These are phyloP conservation scores for Isoetes engelmannii DNA, from an alignment of 83 land plant species.

Conservation along the genomic window DNA sequence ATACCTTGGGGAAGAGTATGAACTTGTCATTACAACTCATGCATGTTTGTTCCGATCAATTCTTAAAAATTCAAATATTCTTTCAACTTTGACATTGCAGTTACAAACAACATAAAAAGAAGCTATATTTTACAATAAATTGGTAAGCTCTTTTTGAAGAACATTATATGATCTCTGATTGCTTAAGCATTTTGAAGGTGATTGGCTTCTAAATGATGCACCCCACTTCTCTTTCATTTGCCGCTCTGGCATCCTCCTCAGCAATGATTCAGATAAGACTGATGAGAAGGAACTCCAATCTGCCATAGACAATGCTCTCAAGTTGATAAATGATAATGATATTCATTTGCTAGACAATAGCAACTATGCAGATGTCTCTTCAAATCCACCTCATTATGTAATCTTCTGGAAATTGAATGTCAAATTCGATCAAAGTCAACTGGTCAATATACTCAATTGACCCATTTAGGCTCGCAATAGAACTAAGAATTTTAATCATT, in stretches of 20 bases:
- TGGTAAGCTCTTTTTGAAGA: too few relatives aligned
- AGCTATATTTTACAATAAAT: too few relatives aligned
- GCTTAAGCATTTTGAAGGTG: not conserved
- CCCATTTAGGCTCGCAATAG: too few relatives aligned
- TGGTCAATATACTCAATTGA: too few relatives aligned
- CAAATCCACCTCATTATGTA: not conserved
- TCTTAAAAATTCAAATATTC: too few relatives aligned
- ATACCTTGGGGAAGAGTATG: conserved; percentile 73
- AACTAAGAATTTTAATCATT: too few relatives aligned
- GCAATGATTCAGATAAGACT: not conserved
- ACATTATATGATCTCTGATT: too few relatives aligned
- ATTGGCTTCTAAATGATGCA: not conserved
- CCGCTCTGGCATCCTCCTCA: not conserved
- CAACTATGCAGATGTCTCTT: not conserved
- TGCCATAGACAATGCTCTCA: not conserved
- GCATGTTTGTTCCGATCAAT: too few relatives aligned
- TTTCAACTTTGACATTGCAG: too few relatives aligned
- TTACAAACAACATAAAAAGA: too few relatives aligned
- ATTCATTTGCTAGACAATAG: not conserved
- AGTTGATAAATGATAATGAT: not conserved
- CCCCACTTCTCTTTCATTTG: not conserved
- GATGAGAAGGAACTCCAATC: conserved; percentile 3
- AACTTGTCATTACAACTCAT: conserved; percentile 79
- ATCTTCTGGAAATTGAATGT: too few relatives aligned
- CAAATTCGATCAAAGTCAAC: too few relatives aligned